phyloP scores from a whole-genome alignment of 257 asterid genomes.

The Leptodermis oblonga region DNA sequence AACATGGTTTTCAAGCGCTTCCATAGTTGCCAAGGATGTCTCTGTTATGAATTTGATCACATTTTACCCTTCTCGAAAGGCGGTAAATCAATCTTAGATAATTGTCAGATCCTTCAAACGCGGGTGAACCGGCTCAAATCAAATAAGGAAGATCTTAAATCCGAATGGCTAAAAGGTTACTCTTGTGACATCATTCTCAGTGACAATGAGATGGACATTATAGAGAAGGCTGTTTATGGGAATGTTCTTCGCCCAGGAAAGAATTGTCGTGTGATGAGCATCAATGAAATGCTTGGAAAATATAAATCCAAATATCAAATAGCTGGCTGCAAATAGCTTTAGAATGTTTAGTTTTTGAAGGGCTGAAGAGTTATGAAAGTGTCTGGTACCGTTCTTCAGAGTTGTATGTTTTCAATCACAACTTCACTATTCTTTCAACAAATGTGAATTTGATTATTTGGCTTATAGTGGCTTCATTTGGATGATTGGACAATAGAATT shows the following conservation, averaged over 20 bases:
- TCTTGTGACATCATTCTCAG: slow-evolving; percentile 60
- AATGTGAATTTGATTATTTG: neutral
- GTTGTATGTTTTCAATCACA: slow-evolving; percentile 3
- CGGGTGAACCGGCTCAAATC: slow-evolving; percentile 79
- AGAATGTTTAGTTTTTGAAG: slow-evolving; percentile 19
- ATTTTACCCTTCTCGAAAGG: slow-evolving; percentile 70
- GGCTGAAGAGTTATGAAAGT: slow-evolving; percentile 4
- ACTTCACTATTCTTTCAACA: neutral
- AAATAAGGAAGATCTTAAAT: slow-evolving; percentile 41
- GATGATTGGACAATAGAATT: neutral
- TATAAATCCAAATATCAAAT: slow-evolving; percentile 39
- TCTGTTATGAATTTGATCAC: slow-evolving; percentile 75
- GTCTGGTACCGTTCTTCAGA: neutral
- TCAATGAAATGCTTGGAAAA: slow-evolving; percentile 34
- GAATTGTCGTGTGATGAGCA: slow-evolving; percentile 46
- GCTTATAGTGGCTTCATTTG: neutral
- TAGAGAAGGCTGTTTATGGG: slow-evolving; percentile 78
- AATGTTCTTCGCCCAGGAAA: slow-evolving; percentile 49
- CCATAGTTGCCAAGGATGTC: slow-evolving; percentile 71
- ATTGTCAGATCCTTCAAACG: slow-evolving; percentile 86
- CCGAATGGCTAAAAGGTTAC: slow-evolving; percentile 53
- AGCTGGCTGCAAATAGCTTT: slow-evolving; percentile 37
- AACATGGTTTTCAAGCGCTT: slow-evolving; percentile 65
- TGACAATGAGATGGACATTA: slow-evolving; percentile 50
- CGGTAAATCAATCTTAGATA: slow-evolving; percentile 61